Percentiles rank a stretch among this genome's conserved stretches.
These are phyloP conservation scores for Psilocybe sp. DNA, from an alignment of 768 basidiomycete species.

Conservation along the genomic window DNA sequence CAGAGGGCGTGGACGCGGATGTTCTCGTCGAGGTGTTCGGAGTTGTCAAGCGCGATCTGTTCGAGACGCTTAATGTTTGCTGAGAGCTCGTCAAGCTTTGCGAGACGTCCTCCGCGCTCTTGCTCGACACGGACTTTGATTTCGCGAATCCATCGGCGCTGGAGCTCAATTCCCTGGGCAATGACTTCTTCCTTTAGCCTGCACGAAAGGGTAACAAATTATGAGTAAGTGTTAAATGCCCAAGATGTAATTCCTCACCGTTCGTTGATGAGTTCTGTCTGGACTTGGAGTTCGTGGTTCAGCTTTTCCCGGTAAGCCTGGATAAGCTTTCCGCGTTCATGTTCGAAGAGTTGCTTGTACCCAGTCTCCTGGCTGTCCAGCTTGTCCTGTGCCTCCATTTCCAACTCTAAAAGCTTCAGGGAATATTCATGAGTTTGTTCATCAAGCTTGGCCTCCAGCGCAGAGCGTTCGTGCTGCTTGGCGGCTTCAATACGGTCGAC, in stretches of 20 bases:
- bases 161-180: slow-evolving; percentile 95
- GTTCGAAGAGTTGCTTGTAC: slow-evolving; percentile 77
- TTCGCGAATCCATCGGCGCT: slow-evolving; percentile 94
- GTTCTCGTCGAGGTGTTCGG: slow-evolving; percentile 88
- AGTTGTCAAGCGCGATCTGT: slow-evolving; percentile 88
- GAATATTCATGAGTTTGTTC: slow-evolving; percentile 86
- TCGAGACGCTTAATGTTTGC: slow-evolving; percentile 89
- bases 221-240: background rate
- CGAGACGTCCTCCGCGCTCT: slow-evolving; percentile 92
- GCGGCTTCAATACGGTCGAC: slow-evolving; percentile 74
- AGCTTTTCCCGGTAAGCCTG: slow-evolving; percentile 84
- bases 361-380: slow-evolving; percentile 84
- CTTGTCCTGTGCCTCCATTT: slow-evolving; percentile 84
- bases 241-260: slow-evolving; percentile 50
- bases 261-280: slow-evolving; percentile 92
- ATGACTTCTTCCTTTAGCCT: slow-evolving; percentile 94
- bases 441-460: slow-evolving; percentile 64
- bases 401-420: slow-evolving; percentile 73
- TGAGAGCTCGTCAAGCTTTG: slow-evolving; percentile 92
- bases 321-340: slow-evolving; percentile 71
- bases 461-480: slow-evolving; percentile 73
- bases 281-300: slow-evolving; percentile 78
- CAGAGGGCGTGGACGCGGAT: slow-evolving; percentile 88
- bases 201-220: slow-evolving; percentile 4
- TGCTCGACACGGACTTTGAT: slow-evolving; percentile 95